These are phyloP conservation scores for Avena sativa DNA, from an alignment of 176 grass and related monocot genomes.

Conservation along the genomic window DNA sequence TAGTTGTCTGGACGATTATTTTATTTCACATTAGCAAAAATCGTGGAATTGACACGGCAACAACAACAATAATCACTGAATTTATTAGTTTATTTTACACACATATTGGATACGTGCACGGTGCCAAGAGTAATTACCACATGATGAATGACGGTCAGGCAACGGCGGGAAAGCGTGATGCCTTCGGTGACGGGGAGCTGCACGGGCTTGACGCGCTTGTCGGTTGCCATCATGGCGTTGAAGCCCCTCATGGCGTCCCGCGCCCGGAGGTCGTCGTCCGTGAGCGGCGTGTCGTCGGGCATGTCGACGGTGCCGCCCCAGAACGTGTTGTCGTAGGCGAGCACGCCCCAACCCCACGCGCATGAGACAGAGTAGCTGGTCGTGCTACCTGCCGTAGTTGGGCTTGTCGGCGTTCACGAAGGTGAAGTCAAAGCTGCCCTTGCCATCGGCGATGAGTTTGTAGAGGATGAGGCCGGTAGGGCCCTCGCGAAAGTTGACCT, in stretches of 20 bases:
- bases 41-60: no score
- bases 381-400: constrained; percentile 68
- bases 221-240: constrained; percentile 54
- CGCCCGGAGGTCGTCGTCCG: not conserved
- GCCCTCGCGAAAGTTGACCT: constrained; percentile 68
- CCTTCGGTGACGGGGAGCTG: constrained; percentile 66
- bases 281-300: constrained; percentile 45
- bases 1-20: no score
- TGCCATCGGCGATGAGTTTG: constrained; percentile 27
- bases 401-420: constrained; percentile 76
- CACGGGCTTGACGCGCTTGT: constrained; percentile 54
- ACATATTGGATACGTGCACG: not conserved
- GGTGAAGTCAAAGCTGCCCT: constrained; percentile 61
- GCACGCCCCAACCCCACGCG: constrained; percentile 50
- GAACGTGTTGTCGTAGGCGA: constrained; percentile 85
- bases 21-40: no score
- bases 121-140: no score
- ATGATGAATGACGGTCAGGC: not conserved
- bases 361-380: constrained; percentile 55
- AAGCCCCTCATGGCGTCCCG: constrained; percentile 38
- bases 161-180: constrained; percentile 58
- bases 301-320: constrained; percentile 53
- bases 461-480: constrained; percentile 34
- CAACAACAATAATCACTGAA: no score
- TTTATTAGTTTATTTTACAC: not conserved